Base-by-base conservation (phyloP, 495 filamentous ascomycete species). In the Aspergillus homomorphus region DNA sequence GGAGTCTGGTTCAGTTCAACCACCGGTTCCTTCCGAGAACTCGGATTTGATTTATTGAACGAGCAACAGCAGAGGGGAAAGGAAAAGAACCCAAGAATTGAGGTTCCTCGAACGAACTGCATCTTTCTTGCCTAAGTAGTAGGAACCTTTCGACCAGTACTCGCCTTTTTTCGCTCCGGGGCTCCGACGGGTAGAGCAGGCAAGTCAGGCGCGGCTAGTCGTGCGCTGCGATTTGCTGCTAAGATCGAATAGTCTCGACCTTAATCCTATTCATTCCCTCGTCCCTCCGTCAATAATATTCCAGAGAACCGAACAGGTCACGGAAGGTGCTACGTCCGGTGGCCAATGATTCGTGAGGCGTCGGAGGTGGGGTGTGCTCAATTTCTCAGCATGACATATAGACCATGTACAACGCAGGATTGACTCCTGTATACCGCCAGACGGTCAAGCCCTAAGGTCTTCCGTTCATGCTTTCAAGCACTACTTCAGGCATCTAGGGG, bases 131-230 rank as follows among this genome's bases (percentile, higher is more conserved):
- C 26, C 26, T 9, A 28, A 28, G 9, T 28, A 28, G 26, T 28
- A n/a, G n/a, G n/a, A 46, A 18, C 23, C 5, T 16, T 28, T 6
- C 16, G 48, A 30, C 15, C 23, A 28, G n/a, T 51, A 28, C 48
- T 28, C 28, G 14, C 20, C n/a, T 30, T 19, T n/a, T 33, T 28
- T 38, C 10, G 22, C 23, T 51, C 48, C 48, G 48, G 48, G n/a
- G 12, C 48, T 51, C 48, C 48, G 48, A 51, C 48, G 48, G 48
- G 23, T 18, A 21, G 45, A 10, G 20, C 48, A 33, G 48, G 48
- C 48, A 51, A 38, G 48, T 51, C 48, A 51, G 48, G 48, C 23
- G 48, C 48, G 48, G 48, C 48, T 51, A 51, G 48, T 51, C 22
- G 23, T 30, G 48, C 48, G 16, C 23, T 51, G 48, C 48, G 15